Evolutionary conservation across 23 red algal genomes (phyloP).

Genomic region (Gracilaria domingensis): DNA sequence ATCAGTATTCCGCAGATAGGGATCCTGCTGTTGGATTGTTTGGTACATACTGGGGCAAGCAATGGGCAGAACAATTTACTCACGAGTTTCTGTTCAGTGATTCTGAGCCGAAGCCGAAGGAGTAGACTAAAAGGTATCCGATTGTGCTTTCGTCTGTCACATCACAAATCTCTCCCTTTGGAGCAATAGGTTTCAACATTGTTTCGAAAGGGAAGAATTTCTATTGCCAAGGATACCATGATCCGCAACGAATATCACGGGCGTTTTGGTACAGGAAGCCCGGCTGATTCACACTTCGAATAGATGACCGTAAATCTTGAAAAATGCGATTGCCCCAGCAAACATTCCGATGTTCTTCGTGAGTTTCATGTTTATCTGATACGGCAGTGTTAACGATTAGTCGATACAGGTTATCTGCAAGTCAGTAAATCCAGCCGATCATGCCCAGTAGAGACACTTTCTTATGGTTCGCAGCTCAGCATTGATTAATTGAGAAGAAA

Average conservation of each 20-base stretch:
- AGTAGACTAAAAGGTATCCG: neutral
- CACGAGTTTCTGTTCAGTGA: constrained; percentile 95
- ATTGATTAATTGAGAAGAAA: neutral
- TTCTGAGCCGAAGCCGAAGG: constrained; percentile 15
- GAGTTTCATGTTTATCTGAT: constrained; percentile 52
- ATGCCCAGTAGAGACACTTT: neutral
- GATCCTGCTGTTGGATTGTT: constrained; percentile 93
- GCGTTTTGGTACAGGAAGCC: neutral
- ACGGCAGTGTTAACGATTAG: neutral
- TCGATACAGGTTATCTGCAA: neutral
- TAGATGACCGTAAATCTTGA: constrained; percentile 51
- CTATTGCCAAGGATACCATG: too few species aligned
- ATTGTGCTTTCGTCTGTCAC: neutral
- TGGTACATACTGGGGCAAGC: constrained; percentile 85
- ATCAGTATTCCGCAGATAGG: constrained; percentile 93
- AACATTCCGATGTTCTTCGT: constrained; percentile 46
- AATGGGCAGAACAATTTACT: constrained; percentile 86
- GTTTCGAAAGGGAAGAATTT: too few species aligned
- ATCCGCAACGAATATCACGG: too few species aligned
- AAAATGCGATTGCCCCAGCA: constrained; percentile 23
- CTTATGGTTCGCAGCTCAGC: neutral
- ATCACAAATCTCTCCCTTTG: too few species aligned
- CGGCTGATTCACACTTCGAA: constrained; percentile 33
- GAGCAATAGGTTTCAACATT: too few species aligned
- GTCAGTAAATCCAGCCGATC: neutral